Base-by-base conservation (phyloP, 2,329 filamentous ascomycete genomes). In the Onygenales sp. region DNA sequence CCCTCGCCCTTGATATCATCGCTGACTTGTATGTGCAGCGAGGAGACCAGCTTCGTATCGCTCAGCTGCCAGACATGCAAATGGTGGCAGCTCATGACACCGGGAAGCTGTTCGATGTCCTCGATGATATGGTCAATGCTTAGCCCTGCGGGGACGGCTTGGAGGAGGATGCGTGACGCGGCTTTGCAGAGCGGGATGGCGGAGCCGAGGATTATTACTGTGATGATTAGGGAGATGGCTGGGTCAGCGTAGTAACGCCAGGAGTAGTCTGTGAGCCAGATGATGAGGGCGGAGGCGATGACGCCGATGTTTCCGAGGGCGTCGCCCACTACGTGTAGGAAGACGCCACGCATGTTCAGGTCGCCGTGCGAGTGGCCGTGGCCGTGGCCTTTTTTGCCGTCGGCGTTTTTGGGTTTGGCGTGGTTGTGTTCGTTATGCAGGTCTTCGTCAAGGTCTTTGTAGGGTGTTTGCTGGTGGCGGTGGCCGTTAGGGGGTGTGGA, bases 31-130 rank as follows among this genome's bases (percentile, higher is more conserved):
- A 98, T 85, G 66, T 98, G 93, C 70, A 98, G 82, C 9, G 87
- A 93, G 10, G 93, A 92, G 39, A 98, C 86, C 36, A 95, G 78
- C 74, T 96, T 95, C 51, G 90, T 93, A 66, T 97, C 92, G 13
- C 87, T 95, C 36, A 98, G 80, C 70, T 97, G 92, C 93, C 93
- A 98, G 57, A 98, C 90, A 67, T 98, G 93, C 21, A 98, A 79
- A 68, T 98, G 92, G 71, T 98, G 93, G 65, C 90, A 95, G 67
- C 87, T 89, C 56, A 93, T 77, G 47, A 98, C 87, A 42, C 91
- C 91, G 0, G 87, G 86, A 5, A 98, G 82, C 13, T 81, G 74
- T 65, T 91, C 82, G 52, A 98, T 95, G 67, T 98, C 93, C 59
- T 92, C 85, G 60, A 89, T 87, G 69, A 98, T 92, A 55, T 97